Base-by-base conservation (phyloP, 345 rosid genomes). In the Arabis alpina region DNA sequence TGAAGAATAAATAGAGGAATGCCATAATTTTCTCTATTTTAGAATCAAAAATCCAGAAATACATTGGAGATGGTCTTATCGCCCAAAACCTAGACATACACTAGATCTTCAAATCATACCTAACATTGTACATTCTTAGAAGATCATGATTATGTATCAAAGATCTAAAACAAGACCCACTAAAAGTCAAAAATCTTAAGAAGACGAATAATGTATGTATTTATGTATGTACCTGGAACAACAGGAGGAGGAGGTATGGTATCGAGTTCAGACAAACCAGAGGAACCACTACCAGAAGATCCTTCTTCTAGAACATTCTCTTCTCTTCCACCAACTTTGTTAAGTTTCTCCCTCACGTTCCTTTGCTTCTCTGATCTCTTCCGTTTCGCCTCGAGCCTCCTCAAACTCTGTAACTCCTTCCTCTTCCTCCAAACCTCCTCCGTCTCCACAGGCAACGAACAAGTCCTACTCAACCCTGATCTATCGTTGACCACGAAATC, bases 371-470 rank as follows among this genome's bases (percentile, higher is more conserved):
- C 87, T n/a, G 78, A 67, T 65, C 91, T 80, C 82, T 87, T 90
- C 77, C 96, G 78, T 81, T 90, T 92, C 4, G 88, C 94, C 69
- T 86, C 91, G 76, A 85, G 73, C 68, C 96, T 86, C 81, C 92
- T 79, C 8, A 80, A 68, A 14, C 76, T 76, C 79, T 88, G 91
- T 72, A 84, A 42, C 75, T 85, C 85, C 60, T 89, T 88, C 79
- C 91, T 86, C 82, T 79, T 88, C 85, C 88, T 88, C 87, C 87
- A 83, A 54, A 85, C 84, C 11, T 82, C 93, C 76, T 83, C 88
- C 54, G 84, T 81, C 70, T 86, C 86, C 10, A 76, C 64, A 1
- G 98, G 96, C 61, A 87, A 57, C 53, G 92, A 87, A 52, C 86
- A 83, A 48, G 91, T 77, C 88, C 94, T 82, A 10, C 32, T 54